Evolutionary conservation across 169 alveolate genomes (phyloP).

Genomic region (Plasmodium reichenowi): DNA sequence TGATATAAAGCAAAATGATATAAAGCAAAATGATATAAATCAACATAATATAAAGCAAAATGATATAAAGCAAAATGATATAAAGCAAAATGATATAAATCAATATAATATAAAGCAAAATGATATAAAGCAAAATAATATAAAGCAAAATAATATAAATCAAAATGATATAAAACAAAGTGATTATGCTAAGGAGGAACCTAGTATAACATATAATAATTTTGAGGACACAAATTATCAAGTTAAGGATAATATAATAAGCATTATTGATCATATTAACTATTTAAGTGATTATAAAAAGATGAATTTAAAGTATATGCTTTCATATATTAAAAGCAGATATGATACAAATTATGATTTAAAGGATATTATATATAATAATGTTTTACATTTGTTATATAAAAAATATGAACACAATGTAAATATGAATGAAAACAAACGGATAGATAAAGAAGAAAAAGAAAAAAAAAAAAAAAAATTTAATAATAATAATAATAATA

Average conservation of each 20-base stretch:
- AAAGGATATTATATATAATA: constrained; percentile 26
- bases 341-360: not conserved
- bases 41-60: too few species aligned
- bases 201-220: not conserved
- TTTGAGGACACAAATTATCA: not conserved
- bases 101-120: too few species aligned
- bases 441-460: not conserved
- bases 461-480: not conserved
- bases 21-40: too few species aligned
- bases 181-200: not conserved
- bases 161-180: too few species aligned
- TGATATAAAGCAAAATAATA: too few species aligned
- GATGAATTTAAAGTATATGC: constrained; percentile 19
- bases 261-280: constrained; percentile 16
- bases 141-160: too few species aligned
- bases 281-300: constrained; percentile 18
- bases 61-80: too few species aligned
- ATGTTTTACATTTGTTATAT: constrained; percentile 27
- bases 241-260: constrained; percentile 18
- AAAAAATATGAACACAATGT: constrained; percentile 20
- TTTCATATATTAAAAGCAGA: not conserved
- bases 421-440: not conserved
- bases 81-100: too few species aligned
- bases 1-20: too few species aligned
- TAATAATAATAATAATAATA: not conserved